These are phyloP conservation scores for Cyberlindnera japonica DNA, from an alignment of 805 yeast genomes.

Conservation along the genomic window DNA sequence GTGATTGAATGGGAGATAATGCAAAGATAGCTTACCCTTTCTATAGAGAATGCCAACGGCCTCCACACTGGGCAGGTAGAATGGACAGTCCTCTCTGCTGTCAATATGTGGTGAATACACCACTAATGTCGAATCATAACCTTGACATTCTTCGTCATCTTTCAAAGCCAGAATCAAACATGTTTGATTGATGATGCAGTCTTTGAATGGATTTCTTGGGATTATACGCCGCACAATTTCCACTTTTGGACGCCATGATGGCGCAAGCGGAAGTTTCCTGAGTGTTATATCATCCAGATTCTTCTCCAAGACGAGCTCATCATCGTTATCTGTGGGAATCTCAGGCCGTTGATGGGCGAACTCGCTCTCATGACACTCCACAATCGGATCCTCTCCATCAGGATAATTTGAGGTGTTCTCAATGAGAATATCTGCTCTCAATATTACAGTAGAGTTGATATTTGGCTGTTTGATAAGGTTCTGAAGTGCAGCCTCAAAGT, in stretches of 20 bases:
- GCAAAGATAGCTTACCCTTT: slow-evolving; percentile 53
- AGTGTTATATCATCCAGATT: slow-evolving; percentile 42
- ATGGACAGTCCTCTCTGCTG: slow-evolving; percentile 63
- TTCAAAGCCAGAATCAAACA: slow-evolving; percentile 50
- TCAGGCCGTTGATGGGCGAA: slow-evolving; percentile 30
- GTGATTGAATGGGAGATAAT: slow-evolving; percentile 61
- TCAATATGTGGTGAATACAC: slow-evolving; percentile 77
- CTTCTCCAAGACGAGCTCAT: slow-evolving; percentile 27
- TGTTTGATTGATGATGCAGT: slow-evolving; percentile 78
- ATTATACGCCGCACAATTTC: slow-evolving; percentile 77
- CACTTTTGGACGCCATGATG: slow-evolving; percentile 33
- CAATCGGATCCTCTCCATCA: slow-evolving; percentile 23
- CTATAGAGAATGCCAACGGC: slow-evolving; percentile 68
- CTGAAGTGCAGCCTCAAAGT: slow-evolving; percentile 73
- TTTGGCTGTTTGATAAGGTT: slow-evolving; percentile 81
- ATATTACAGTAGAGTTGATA: slow-evolving; percentile 84
- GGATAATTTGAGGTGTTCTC: slow-evolving; percentile 42
- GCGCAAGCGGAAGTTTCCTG: slow-evolving; percentile 28
- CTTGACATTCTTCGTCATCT: slow-evolving; percentile 19
- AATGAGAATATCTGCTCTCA: slow-evolving; percentile 78
- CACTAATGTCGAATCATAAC: slow-evolving; percentile 46
- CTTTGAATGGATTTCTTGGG: slow-evolving; percentile 91
- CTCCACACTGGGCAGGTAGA: slow-evolving; percentile 80
- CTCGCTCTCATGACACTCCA: slow-evolving; percentile 25
- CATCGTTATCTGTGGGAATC: slow-evolving; percentile 25